These are phyloP conservation scores for Gossypium davidsonii DNA, from an alignment of 441 rosid species.

Conservation along the genomic window DNA sequence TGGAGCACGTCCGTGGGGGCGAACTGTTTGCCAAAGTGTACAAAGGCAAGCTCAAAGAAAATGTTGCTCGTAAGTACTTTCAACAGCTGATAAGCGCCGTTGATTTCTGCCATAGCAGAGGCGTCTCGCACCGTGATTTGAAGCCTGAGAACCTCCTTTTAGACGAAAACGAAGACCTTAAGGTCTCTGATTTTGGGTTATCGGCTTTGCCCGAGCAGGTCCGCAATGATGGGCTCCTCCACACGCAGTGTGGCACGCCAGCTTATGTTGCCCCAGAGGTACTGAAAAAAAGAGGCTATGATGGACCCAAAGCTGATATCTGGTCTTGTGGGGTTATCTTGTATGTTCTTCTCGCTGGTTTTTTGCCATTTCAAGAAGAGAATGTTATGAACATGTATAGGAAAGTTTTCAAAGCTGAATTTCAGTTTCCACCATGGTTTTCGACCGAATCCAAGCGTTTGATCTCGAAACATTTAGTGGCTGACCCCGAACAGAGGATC, in stretches of 20 bases:
- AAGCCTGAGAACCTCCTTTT: constrained; percentile 74
- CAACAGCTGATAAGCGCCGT: constrained; percentile 71
- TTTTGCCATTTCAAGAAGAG: constrained; percentile 73
- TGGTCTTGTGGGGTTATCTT: constrained; percentile 90
- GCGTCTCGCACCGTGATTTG: constrained; percentile 73
- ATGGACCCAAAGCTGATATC: constrained; percentile 64
- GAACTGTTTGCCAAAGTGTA: constrained; percentile 67
- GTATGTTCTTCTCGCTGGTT: constrained; percentile 74
- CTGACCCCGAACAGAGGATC: constrained; percentile 55
- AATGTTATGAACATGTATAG: constrained; percentile 67
- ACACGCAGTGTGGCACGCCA: constrained; percentile 83
- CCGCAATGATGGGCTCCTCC: constrained; percentile 62
- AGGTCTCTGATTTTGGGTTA: constrained; percentile 75
- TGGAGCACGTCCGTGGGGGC: constrained; percentile 81
- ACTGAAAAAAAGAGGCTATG: constrained; percentile 65
- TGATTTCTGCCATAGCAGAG: constrained; percentile 81
- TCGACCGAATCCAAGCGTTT: constrained; percentile 53
- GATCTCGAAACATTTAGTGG: constrained; percentile 46
- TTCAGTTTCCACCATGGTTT: constrained; percentile 67
- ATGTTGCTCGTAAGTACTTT: constrained; percentile 57
- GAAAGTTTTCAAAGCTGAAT: constrained; percentile 63
- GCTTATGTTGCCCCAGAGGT: constrained; percentile 91
- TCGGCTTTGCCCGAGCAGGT: constrained; percentile 73
- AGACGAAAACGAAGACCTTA: constrained; percentile 63
- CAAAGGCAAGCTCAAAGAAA: constrained; percentile 57